Evolutionary conservation across 345 rosid species (phyloP), one percentile per base, ranked within the genome.

Genomic region (Eucalyptus brandiana): DNA sequence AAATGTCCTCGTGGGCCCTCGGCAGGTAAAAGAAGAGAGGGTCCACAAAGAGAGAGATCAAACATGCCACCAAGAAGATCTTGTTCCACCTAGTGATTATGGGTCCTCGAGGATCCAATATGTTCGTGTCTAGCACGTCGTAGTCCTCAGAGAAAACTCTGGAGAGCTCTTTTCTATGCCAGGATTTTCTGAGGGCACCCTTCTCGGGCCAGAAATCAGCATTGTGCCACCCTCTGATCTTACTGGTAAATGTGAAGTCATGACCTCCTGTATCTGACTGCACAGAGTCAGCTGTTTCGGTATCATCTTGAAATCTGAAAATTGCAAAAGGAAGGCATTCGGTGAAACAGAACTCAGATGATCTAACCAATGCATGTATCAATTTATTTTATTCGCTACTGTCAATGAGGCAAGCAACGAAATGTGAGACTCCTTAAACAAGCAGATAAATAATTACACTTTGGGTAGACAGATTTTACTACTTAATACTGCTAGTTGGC

Each of bases 101-200:
- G 8, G 88, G 88, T 49, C 97, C 95, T 88, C 95, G 90, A 76
- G 97, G 96, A 92, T 94, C 94, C 53, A 94, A 89, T 72, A 93
- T 91, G 85, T 60, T 69, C 89, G 89, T 92, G 86, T 93, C 89
- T 54, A 86, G 93, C 17, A 12, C 88, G 8, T 94, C 94, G n/a
- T 93, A 94, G 87, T 94, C 95, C 90, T 94, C 96, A 1, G 95
- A 93, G 90, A 95, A 95, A 13, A 95, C 96, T 54, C 95, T 92
- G 88, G 93, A 91, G 23, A 94, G 93, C 49, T 47, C 93, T 87
- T 86, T 93, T 87, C 88, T n/a, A 7, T 4, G 90, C 24, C 87
- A 86, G 88, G 87, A 88, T 85, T 88, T 92, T 69, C 89, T 85
- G 28, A 26, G 42, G 42, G 88, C 69, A 44, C 87, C 89, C 76